These are phyloP conservation scores for Pascua guehoae DNA, from an alignment of 1,284 basidiomycete genomes.

Conservation along the genomic window DNA sequence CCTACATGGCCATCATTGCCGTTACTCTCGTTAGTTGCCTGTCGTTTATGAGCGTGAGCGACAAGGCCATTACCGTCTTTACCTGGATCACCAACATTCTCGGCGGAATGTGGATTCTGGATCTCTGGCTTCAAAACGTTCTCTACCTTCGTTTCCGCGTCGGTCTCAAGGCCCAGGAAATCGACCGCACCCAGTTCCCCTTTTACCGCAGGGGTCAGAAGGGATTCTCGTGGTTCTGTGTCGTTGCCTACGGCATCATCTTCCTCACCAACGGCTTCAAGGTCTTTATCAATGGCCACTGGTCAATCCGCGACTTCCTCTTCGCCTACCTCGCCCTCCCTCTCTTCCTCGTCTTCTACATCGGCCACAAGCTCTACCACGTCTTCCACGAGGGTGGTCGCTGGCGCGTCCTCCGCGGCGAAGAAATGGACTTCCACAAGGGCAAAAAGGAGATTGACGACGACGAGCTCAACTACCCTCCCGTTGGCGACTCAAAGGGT, in stretches of 20 bases:
- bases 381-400: neutral
- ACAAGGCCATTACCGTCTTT: constrained; percentile 63
- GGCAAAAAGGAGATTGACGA: constrained; percentile 7
- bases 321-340: constrained; percentile 21
- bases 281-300: constrained; percentile 26
- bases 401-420: constrained; percentile 3
- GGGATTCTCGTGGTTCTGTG: neutral
- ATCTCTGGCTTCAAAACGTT: constrained; percentile 48
- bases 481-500: neutral
- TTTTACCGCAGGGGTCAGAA: no score
- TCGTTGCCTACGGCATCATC: constrained; percentile 22
- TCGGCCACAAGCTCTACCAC: constrained; percentile 3
- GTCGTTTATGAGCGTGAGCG: constrained; percentile 59
- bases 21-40: constrained; percentile 63
- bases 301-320: constrained; percentile 20
- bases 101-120: constrained; percentile 56
- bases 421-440: constrained; percentile 6
- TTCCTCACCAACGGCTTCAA: constrained; percentile 31
- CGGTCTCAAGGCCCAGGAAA: constrained; percentile 27
- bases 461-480: constrained; percentile 4
- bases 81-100: constrained; percentile 62
- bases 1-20: constrained; percentile 55
- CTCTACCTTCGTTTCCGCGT: constrained; percentile 43
- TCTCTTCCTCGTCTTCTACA: neutral
- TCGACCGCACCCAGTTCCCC: constrained; percentile 9